Percentiles rank a stretch among this genome's conserved stretches.
phyloP scores from a whole-genome alignment of 345 rosid species.

The Corchorus olitorius region DNA sequence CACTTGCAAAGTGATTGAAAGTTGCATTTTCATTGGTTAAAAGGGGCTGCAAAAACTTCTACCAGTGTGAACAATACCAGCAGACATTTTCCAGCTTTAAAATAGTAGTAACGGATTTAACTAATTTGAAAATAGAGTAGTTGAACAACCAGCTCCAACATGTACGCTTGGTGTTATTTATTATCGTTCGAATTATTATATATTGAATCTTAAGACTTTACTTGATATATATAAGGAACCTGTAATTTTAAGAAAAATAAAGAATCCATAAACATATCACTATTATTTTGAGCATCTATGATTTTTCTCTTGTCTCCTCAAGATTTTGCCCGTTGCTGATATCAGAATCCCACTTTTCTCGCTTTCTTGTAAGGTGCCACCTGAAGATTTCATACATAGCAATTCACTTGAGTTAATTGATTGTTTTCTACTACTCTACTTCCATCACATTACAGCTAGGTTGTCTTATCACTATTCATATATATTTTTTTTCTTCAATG shows the following conservation, averaged over 20 bases:
- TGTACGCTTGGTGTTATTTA: no score
- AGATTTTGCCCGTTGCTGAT: constrained; percentile 67
- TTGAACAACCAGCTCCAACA: no score
- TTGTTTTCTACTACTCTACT: neutral
- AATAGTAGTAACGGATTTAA: no score
- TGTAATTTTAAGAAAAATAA: neutral
- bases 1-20: no score
- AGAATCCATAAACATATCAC: neutral
- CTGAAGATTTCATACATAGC: constrained; percentile 40
- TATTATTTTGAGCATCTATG: neutral
- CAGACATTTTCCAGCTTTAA: no score
- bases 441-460: no score
- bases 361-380: constrained; percentile 73
- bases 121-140: no score
- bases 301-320: constrained; percentile 38
- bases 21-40: no score
- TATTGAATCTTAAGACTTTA: neutral
- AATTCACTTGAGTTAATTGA: neutral
- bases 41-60: no score
- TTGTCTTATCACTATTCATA: no score
- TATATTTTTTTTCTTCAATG: no score
- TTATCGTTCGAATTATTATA: neutral
- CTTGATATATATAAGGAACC: neutral
- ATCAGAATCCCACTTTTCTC: constrained; percentile 50
- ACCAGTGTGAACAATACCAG: no score